Evolutionary conservation across 2,329 filamentous ascomycete genomes (phyloP).

Genomic region (Fusarium odoratissimum): DNA sequence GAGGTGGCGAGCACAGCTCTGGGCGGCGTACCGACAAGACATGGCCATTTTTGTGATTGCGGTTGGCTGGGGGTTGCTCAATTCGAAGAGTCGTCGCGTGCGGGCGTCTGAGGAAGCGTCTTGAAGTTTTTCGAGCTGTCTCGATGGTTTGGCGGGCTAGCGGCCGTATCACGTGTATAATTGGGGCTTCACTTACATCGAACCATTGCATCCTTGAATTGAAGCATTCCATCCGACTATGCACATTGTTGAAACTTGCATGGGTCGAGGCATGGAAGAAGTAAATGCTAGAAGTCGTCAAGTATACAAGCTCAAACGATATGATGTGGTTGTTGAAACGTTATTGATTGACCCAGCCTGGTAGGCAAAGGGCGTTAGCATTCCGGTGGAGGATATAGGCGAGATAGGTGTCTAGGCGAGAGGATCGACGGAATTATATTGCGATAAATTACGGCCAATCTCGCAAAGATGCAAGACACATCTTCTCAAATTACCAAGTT

Average conservation of each 20-base stretch:
- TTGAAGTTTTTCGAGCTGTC: slow-evolving; percentile 59
- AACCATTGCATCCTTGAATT: neutral
- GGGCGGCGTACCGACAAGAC: slow-evolving; percentile 72
- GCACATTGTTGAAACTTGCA: neutral
- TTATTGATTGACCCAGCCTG: neutral
- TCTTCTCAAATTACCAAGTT: neutral
- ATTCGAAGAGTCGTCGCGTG: slow-evolving; percentile 46
- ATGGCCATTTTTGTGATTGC: slow-evolving; percentile 65
- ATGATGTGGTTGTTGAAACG: neutral
- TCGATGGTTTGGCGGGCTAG: slow-evolving; percentile 38
- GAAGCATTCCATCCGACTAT: neutral
- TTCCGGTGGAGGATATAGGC: neutral
- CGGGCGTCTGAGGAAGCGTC: slow-evolving; percentile 46
- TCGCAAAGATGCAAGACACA: neutral
- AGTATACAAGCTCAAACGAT: neutral
- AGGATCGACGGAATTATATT: neutral
- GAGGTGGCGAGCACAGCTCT: slow-evolving; percentile 72
- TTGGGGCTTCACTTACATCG: slow-evolving; percentile 18
- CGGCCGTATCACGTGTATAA: slow-evolving; percentile 36
- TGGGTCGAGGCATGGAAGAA: neutral
- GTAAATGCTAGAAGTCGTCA: neutral
- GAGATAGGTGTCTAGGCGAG: neutral
- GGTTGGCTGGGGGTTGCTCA: slow-evolving; percentile 43
- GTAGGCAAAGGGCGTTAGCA: neutral
- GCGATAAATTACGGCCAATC: neutral